phyloP scores from a whole-genome alignment of 441 rosid species.

The Rhodomyrtus psidioides region DNA sequence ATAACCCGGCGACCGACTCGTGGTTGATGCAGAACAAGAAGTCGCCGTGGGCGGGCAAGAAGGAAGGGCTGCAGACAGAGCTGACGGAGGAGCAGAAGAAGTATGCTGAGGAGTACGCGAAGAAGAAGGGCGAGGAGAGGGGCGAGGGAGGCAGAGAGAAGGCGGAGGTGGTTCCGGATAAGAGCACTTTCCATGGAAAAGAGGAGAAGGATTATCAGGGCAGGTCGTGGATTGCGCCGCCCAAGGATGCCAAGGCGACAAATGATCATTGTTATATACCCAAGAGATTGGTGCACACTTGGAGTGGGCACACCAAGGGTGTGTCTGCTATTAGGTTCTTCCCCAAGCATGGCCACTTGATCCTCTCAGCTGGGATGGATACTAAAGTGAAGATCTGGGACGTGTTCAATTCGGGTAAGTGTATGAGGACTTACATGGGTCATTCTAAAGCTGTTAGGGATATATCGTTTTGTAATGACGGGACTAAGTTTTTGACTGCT shows the following conservation, averaged over 20 bases:
- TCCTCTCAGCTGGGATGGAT: conserved; percentile 98
- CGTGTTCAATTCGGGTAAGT: conserved; percentile 91
- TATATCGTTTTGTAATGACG: conserved; percentile 89
- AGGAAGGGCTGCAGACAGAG: conserved; percentile 72
- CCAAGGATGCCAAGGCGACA: conserved; percentile 89
- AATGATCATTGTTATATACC: conserved; percentile 97
- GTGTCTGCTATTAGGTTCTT: conserved; percentile 93
- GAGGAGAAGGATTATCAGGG: conserved; percentile 98
- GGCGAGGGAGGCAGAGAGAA: conserved; percentile 44
- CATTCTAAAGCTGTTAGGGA: conserved; percentile 92
- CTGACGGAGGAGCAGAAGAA: conserved; percentile 98
- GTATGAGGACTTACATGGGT: conserved; percentile 99
- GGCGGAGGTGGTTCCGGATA: conserved; percentile 75
- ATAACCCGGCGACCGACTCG: conserved; percentile 67
- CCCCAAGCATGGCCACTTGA: conserved; percentile 91
- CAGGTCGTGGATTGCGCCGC: conserved; percentile 93
- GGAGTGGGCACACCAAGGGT: conserved; percentile 98
- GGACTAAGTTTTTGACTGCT: conserved; percentile 86
- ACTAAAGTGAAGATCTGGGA: conserved; percentile 98
- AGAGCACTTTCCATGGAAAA: conserved; percentile 94
- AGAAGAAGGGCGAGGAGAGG: conserved; percentile 86
- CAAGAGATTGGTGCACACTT: conserved; percentile 85
- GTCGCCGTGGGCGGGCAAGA: conserved; percentile 98
- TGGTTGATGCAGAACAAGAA: conserved; percentile 82
- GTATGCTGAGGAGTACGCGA: conserved; percentile 89